These are phyloP conservation scores for Fusarium poae DNA, from an alignment of 2,329 filamentous ascomycete species.

Conservation along the genomic window DNA sequence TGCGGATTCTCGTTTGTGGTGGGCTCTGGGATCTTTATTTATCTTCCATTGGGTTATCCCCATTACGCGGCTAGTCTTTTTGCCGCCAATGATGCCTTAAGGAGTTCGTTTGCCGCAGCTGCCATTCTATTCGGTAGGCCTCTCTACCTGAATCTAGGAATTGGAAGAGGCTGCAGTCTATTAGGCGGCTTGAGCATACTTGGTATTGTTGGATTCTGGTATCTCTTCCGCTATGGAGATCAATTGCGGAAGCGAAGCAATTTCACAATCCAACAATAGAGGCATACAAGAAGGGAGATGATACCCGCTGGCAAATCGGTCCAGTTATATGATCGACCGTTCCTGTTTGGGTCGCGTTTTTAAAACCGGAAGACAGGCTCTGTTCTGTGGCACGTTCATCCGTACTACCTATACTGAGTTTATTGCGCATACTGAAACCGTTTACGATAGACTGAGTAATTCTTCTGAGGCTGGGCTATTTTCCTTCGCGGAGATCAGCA, in stretches of 20 bases:
- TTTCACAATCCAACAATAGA: conserved; percentile 54
- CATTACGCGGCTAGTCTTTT: conserved; percentile 10
- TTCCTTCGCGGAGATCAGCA: too few relatives aligned
- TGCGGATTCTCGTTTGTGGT: conserved; percentile 46
- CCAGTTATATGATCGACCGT: too few relatives aligned
- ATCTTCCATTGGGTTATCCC: not conserved
- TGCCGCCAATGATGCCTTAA: conserved; percentile 5
- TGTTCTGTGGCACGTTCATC: too few relatives aligned
- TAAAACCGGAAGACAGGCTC: too few relatives aligned
- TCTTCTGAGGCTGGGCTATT: too few relatives aligned
- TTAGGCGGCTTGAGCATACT: conserved; percentile 68
- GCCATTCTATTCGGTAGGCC: conserved; percentile 4
- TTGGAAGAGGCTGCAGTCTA: not conserved
- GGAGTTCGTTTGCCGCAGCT: conserved; percentile 5
- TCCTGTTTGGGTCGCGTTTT: too few relatives aligned
- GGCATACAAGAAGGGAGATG: not conserved
- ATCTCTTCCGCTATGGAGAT: conserved; percentile 69
- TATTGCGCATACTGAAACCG: too few relatives aligned
- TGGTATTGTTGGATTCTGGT: conserved; percentile 68
- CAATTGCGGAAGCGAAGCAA: conserved; percentile 66
- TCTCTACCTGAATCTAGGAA: not conserved
- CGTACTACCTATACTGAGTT: too few relatives aligned
- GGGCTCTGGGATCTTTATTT: not conserved
- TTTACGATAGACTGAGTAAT: too few relatives aligned
- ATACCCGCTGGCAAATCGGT: too few relatives aligned